Base-by-base conservation (phyloP, 768 basidiomycete genomes). In the Mrakia gelida region DNA sequence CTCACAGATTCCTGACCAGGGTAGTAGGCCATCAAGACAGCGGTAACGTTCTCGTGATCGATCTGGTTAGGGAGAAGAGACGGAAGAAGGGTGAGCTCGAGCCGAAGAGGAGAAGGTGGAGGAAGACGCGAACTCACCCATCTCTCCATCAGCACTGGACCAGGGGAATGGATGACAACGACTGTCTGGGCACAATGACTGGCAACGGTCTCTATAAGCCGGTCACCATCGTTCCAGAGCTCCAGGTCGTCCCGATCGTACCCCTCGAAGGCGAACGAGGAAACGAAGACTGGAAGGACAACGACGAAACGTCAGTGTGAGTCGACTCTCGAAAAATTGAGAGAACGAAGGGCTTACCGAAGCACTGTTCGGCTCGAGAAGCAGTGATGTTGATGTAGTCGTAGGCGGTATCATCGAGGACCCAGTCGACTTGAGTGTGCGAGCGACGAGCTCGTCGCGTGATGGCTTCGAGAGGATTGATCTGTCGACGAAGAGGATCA, bases 1-100 rank as follows among this genome's bases (percentile, higher is more conserved):
- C 28, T 13, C 49, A 49, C 92, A 0, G 87, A 86, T 84, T 92
- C 92, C 80, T 90, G 86, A 28, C 91, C 91, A 16, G 73, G 72
- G n/a, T 45, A 59, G 38, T 74, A 67, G 1, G 77, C 77, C 15
- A 68, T 23, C 52, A 79, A 6, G 67, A 79, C 74, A 0, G 78
- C 34, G 4, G 78, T 75, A 9, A 79, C 78, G 54, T 79, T 79
- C 30, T 65, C 65, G 70, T 79, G 65, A 23, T 75, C 49, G 77
- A 78, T 62, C 73, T 75, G 74, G 38, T 18, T 4, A 28, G 45
- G 9, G 43, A 72, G 34, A 9, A 10, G 11, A 61, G 0, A 30
- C 74, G 0, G 26, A 26, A 32, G 0, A n/a, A 56, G 5, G 49
- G 9, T 26, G 18, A 41, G 72, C 15, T n/a, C 18, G 52, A 73